Base-by-base conservation (phyloP, 129 eudicot species). In the Saposhnikovia divaricata region DNA sequence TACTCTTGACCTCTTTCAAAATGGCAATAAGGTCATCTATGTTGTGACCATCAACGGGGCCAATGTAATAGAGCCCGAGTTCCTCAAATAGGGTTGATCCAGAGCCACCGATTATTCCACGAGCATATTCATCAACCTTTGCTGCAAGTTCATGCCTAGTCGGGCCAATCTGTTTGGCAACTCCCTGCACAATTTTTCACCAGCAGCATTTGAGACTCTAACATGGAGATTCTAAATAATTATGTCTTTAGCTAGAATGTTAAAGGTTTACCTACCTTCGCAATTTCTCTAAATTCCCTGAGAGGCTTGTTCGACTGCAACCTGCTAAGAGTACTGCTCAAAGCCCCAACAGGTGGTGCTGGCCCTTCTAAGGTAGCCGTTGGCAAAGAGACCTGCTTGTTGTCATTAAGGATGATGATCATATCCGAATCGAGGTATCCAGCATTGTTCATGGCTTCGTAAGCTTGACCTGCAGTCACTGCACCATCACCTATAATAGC, bases 381-480 rank as follows among this genome's bases (percentile, higher is more conserved):
- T 15, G 98, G 98, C 80, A 94, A 82, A 1, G 98, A 94, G 50
- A 94, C 98, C 83, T 94, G 98, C 82, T 86, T 92, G 83, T 94
- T 94, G 83, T 94, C 98, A 25, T 94, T 94, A 38, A 94, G 93
- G 72, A 94, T 90, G 9, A 92, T 94, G 1, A 94, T 94, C 97
- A 94, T 94, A 80, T 94, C 98, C 12, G 98, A 94, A 85, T 94
- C 93, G 11, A 94, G 72, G 74, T 91, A 94, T 8, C 98, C 98
- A 7, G 98, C 98, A 83, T 94, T 94, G 86, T 94, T 94, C 98
- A 94, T 92, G 38, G 97, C 98, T 83, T 94, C 98, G 51, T 92
- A 94, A 43, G 98, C 97, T 80, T 92, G 98, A 45, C 98, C 98
- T 0, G 98, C 97, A 37, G 97, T 92, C 98, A 94, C 90, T 43